Conservation (phyloP, 73 alveolate species). For the Effrenium voratum region DNA sequence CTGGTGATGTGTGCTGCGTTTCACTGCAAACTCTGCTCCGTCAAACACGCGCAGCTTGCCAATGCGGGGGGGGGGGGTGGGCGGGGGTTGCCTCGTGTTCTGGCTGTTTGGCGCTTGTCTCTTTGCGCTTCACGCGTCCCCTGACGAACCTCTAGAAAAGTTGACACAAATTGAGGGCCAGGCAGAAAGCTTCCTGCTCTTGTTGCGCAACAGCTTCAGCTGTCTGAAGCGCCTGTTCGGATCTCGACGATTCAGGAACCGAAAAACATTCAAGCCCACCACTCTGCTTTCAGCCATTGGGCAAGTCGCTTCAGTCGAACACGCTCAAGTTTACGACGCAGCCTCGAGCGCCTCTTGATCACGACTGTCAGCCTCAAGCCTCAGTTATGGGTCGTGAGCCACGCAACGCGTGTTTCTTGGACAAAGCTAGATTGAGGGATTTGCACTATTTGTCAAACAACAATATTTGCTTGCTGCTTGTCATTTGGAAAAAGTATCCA, state of each 20-base stretch:
- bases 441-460: background rate
- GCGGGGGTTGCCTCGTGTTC: background rate
- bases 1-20: background rate
- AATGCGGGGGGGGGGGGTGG: background rate
- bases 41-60: background rate
- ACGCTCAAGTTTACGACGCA: background rate
- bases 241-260: background rate
- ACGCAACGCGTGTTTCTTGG: background rate
- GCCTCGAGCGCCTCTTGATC: conserved; percentile 57
- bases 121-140: background rate
- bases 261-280: background rate
- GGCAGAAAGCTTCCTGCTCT: background rate
- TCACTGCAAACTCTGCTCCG: background rate
- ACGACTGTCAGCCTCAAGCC: conserved; percentile 72
- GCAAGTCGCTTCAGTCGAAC: background rate
- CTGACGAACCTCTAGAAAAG: too few relatives aligned
- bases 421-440: background rate
- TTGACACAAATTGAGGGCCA: background rate
- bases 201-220: background rate
- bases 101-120: background rate
- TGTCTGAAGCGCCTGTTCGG: conserved; percentile 6
- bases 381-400: background rate
- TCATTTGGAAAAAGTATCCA: background rate
- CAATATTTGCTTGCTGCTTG: too few relatives aligned
- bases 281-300: background rate